A percentile compares a stretch with the other conserved stretches of the same genome.
Evolutionary conservation across 495 filamentous ascomycete species (phyloP).

Genomic region (Neurospora sp.): DNA sequence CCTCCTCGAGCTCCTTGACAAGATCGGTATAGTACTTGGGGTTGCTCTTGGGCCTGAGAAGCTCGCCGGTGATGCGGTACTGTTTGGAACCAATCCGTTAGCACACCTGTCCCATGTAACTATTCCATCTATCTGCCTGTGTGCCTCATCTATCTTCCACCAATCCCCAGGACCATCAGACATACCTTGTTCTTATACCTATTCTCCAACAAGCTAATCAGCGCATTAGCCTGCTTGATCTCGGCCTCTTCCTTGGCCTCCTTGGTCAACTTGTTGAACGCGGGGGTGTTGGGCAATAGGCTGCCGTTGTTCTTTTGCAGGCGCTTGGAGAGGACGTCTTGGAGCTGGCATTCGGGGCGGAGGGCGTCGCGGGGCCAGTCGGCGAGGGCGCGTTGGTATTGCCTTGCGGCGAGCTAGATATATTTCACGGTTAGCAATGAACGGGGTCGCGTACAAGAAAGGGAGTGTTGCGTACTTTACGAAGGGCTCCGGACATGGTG

Average conservation of each 20-base stretch:
- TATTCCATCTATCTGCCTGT: background rate
- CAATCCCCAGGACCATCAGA: background rate
- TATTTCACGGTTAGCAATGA: too few relatives aligned
- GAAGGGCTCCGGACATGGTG: conserved; percentile 16
- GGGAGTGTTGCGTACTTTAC: background rate
- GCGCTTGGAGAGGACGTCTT: conserved; percentile 54
- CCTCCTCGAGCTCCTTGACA: conserved; percentile 60
- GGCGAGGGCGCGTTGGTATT: conserved; percentile 52
- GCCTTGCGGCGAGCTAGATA: conserved; percentile 6
- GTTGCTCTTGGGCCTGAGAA: conserved; percentile 62
- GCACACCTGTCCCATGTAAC: background rate
- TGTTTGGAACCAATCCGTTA: conserved; percentile 13
- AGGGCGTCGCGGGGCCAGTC: conserved; percentile 73
- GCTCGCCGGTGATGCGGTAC: conserved; percentile 52
- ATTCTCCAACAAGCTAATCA: conserved; percentile 66
- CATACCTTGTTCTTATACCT: conserved; percentile 52
- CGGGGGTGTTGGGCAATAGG: conserved; percentile 28
- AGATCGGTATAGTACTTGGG: conserved; percentile 69
- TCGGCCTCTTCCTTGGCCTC: conserved; percentile 24
- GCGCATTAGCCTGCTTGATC: conserved; percentile 54
- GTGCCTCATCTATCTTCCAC: too few relatives aligned
- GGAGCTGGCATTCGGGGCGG: conserved; percentile 68
- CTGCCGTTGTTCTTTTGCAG: conserved; percentile 37
- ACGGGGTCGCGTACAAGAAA: too few relatives aligned
- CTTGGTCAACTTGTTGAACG: background rate